These are phyloP conservation scores for Oryza meyeriana DNA, from an alignment of 176 grass and related monocot genomes.

Conservation along the genomic window DNA sequence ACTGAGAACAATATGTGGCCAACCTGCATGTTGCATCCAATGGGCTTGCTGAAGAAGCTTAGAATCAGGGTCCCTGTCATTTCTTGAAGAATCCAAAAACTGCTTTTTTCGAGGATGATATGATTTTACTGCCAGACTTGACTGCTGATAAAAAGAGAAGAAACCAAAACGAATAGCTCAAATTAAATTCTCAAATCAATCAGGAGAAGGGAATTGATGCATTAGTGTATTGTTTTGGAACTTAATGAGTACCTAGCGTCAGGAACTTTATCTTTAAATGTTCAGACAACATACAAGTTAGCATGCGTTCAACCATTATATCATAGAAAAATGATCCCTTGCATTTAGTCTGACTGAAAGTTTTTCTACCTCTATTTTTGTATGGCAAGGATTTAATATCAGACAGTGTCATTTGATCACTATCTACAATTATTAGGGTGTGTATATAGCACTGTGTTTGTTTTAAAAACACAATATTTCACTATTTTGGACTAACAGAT, in stretches of 20 bases:
- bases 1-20: neutral
- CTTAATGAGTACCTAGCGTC: neutral
- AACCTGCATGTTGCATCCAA: neutral
- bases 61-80: neutral
- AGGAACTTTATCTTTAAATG: neutral
- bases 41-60: neutral
- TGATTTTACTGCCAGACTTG: neutral
- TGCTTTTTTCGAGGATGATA: constrained; percentile 11
- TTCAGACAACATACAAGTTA: neutral
- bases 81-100: constrained; percentile 20
- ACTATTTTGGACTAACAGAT: neutral
- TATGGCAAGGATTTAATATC: neutral
- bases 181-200: neutral
- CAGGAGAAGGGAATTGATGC: neutral
- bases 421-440: neutral
- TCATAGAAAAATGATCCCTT: neutral
- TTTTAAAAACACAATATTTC: neutral
- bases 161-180: neutral
- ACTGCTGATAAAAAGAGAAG: constrained; percentile 15
- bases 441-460: neutral
- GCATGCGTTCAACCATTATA: neutral
- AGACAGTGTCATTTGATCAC: neutral
- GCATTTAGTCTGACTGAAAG: neutral
- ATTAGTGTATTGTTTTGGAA: neutral
- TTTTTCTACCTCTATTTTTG: neutral